These are phyloP conservation scores for Atkinsonella texensis DNA, from an alignment of 2,329 filamentous ascomycete genomes.

Conservation along the genomic window DNA sequence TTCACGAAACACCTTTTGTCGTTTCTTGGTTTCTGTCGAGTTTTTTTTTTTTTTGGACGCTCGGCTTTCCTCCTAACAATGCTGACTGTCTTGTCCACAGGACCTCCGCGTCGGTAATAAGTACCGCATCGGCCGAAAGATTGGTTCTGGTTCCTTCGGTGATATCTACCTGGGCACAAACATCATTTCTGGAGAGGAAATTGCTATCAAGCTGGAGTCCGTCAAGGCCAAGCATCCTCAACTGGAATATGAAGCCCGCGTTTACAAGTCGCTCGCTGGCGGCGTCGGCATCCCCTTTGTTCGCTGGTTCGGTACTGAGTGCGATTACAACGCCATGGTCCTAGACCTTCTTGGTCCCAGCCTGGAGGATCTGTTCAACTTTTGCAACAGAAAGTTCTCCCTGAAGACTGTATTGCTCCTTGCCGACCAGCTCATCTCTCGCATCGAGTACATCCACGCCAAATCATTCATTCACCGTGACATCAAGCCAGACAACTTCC, in stretches of 20 bases:
- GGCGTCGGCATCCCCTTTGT: slow-evolving; percentile 98
- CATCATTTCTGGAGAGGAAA: slow-evolving; percentile 98
- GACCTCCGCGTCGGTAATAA: slow-evolving; percentile 99
- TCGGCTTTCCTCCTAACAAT: not conserved
- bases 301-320: slow-evolving; percentile 98
- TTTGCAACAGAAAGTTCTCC: slow-evolving; percentile 99
- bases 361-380: slow-evolving; percentile 98
- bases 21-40: not conserved
- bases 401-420: slow-evolving; percentile 95
- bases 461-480: slow-evolving; percentile 99
- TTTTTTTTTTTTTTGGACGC: not conserved
- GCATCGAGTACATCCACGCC: slow-evolving; percentile 99
- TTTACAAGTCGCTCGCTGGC: slow-evolving; percentile 81
- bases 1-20: too few species aligned
- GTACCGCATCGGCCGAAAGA: slow-evolving; percentile 98
- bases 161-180: slow-evolving; percentile 99
- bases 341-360: slow-evolving; percentile 91
- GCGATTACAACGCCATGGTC: slow-evolving; percentile 99
- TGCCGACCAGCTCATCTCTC: slow-evolving; percentile 95
- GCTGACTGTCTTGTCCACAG: slow-evolving; percentile 31
- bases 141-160: slow-evolving; percentile 93
- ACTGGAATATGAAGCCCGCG: slow-evolving; percentile 95
- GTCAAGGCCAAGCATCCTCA: slow-evolving; percentile 99
- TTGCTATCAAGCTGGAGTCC: slow-evolving; percentile 98
- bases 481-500: slow-evolving; percentile 99